phyloP scores from a whole-genome alignment of 805 yeast species.

The Ogataea trehaloabstinens region DNA sequence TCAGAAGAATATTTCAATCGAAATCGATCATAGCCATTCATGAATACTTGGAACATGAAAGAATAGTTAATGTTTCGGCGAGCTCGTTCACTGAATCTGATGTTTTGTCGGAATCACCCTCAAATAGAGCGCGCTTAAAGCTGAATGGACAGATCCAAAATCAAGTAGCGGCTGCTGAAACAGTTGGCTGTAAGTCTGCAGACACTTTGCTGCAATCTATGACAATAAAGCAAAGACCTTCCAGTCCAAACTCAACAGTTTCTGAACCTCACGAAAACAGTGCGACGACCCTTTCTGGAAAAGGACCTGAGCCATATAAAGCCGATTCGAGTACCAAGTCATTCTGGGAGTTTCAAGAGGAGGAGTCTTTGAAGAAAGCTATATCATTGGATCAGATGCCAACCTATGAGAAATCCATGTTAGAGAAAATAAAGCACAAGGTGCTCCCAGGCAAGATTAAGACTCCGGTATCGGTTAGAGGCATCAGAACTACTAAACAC shows the following conservation, averaged over 20 bases:
- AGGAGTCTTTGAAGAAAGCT: background rate
- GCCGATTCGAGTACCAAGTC: background rate
- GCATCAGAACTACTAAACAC: background rate
- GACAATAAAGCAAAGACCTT: background rate
- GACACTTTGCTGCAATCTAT: too few species aligned
- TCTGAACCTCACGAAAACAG: constrained; percentile 2
- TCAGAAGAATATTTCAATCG: constrained; percentile 17
- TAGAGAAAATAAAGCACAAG: background rate
- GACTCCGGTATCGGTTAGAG: background rate
- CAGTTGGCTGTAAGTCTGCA: too few species aligned
- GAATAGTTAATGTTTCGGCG: constrained; percentile 8
- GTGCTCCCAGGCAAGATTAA: background rate
- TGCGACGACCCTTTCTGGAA: constrained; percentile 2
- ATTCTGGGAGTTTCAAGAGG: constrained; percentile 9
- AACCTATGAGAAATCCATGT: background rate
- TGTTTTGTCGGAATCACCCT: constrained; percentile 17
- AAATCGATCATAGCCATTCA: constrained; percentile 14
- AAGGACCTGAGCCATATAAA: too few species aligned
- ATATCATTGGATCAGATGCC: background rate
- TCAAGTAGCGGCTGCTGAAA: too few species aligned
- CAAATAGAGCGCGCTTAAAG: constrained; percentile 12
- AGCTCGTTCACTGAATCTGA: constrained; percentile 20
- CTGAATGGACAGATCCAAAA: too few species aligned
- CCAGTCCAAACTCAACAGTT: background rate
- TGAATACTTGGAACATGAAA: constrained; percentile 9